Base-by-base conservation (phyloP, 1,284 basidiomycete species). In the Ganoderma multipileum region DNA sequence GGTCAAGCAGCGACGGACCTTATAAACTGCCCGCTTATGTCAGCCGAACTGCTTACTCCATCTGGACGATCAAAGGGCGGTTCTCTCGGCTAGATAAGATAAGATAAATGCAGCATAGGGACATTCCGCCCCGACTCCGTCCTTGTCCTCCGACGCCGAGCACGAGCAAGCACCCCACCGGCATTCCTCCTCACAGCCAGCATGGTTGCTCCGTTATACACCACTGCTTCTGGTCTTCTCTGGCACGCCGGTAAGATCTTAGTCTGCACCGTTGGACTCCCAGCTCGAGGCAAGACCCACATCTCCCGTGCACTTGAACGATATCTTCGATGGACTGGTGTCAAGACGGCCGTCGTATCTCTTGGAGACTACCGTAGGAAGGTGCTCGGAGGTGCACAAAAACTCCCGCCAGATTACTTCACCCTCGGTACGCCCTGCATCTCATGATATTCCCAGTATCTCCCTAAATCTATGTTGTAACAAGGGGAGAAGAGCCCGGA, bases 291-390 rank as follows among this genome's bases (percentile, higher is more conserved):
- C 59, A 99, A 99, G 83, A 99, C 97, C 0, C 98, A 99, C 80
- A 94, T 99, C 67, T 97, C 96, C 0, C 90, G 97, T 64, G 92
- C 97, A 23, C 87, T 99, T 38, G 97, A 99, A 79, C 91, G 98
- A 30, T 99, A 99, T 81, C 88, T 99, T 0, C 88, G 95, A 76
- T 99, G 98, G 98, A 94, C 97, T 77, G 97, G 98, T 54, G 95
- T 99, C 71, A 98, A 97, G 81, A 97, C 95, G 0, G 89, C 93
- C 68, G 97, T 99, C 61, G 92, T 98, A 68, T 97, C 95, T 2
- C 85, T 99, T 5, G 98, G 98, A 30, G 97, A 99, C 81, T 96
- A 97, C 81, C 89, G 98, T 59, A 85, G 98, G 63, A 95, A 95
- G 83, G 89, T 93, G 0, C 83, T 99, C 12, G 98, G 97, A 12